Evolutionary conservation across 2,329 filamentous ascomycete species (phyloP), one percentile per base, ranked within the genome.

Genomic region (Pseudocercospora macadamiae): DNA sequence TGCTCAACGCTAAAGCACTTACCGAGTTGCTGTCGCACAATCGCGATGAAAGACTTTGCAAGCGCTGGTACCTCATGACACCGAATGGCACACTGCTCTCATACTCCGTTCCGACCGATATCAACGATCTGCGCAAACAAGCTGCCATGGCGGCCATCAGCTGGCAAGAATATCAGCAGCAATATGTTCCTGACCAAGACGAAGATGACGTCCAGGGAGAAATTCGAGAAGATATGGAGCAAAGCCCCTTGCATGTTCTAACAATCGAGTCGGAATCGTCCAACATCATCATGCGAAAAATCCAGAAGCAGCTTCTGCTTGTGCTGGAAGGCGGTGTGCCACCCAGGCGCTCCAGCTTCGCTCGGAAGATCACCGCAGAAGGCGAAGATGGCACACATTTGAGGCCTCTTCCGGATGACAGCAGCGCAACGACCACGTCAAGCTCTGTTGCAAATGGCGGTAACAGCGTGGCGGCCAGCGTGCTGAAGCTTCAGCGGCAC

Each of bases 11-110:
- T 16, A 73, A 73, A 57, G 76, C 73, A 34, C 67, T 80, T 51
- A 76, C 71, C 60, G 75, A 77, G 62, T 68, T 79, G 36, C 69
- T 80, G 54, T 73, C 74, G 34, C 73, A 74, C 55, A 79, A 80
- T 66, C 73, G 73, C 42, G 74, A 79, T 58, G 68, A 72, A 23
- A 69, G 73, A 36, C 71, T 79, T 34, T 79, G 76, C 66, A 74
- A 75, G 28, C 73, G 73, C 39, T 77, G 76, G 71, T 77, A 75
- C 61, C 69, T 81, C 55, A 82, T 81, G 76, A 81, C 79, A 26
- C 77, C 78, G 19, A 81, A 80, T 64, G 80, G 79, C 61, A 81
- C 78, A 2, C 68, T 82, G 18, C 71, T 82, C 51, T 79, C 80
- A 42, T 80, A 81, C 66, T 80, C 75, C 16, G 76, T 76, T 19